These are phyloP conservation scores for Globisporangium emineosum DNA, from an alignment of 352 stramenopile species.

Conservation along the genomic window DNA sequence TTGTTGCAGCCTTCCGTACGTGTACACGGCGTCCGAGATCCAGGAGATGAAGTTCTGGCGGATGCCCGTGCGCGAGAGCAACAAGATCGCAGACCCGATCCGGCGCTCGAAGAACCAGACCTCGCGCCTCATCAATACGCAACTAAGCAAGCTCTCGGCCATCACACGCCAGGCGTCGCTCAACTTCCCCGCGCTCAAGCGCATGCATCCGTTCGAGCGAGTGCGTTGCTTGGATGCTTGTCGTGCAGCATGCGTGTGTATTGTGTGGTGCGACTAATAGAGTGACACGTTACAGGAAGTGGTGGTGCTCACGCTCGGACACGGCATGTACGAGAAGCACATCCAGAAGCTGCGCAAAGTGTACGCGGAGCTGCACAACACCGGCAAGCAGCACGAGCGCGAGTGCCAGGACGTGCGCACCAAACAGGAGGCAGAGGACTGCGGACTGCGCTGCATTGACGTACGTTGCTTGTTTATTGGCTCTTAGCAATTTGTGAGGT, in stretches of 20 bases:
- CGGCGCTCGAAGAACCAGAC: slow-evolving; percentile 82
- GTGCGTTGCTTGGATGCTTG: slow-evolving; percentile 27
- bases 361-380: slow-evolving; percentile 75
- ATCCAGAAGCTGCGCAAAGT: slow-evolving; percentile 75
- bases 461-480: slow-evolving; percentile 18
- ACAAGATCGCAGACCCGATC: slow-evolving; percentile 76
- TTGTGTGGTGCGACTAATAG: no score
- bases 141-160: slow-evolving; percentile 67
- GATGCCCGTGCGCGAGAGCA: slow-evolving; percentile 60
- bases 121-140: slow-evolving; percentile 75
- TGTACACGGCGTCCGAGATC: slow-evolving; percentile 78
- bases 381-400: slow-evolving; percentile 65
- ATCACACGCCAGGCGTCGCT: slow-evolving; percentile 72
- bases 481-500: background rate
- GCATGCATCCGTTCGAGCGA: slow-evolving; percentile 79
- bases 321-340: slow-evolving; percentile 65
- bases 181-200: slow-evolving; percentile 72
- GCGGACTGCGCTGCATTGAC: slow-evolving; percentile 71
- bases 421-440: slow-evolving; percentile 79
- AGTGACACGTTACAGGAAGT: slow-evolving; percentile 53
- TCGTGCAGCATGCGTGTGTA: no score
- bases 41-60: slow-evolving; percentile 89
- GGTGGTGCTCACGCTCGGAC: slow-evolving; percentile 74
- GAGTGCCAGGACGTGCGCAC: slow-evolving; percentile 67
- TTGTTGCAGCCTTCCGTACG: slow-evolving; percentile 61